Percentiles rank a stretch among this genome's conserved stretches.
Conservation (phyloP, 2,329 filamentous ascomycete genomes). For the Fusarium drepaniforme region DNA sequence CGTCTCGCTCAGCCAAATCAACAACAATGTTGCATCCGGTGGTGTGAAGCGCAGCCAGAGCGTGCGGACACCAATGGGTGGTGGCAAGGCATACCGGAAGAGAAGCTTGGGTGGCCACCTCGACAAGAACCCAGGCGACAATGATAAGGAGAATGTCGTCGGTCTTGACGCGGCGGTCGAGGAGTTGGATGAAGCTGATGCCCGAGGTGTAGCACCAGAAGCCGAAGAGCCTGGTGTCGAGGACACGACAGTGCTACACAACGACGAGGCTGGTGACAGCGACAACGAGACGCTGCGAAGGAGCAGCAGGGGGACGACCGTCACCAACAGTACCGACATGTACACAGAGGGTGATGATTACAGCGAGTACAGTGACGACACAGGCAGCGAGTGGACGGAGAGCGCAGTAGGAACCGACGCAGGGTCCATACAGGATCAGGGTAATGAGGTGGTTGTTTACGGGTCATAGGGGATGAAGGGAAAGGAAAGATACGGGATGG, state of each 20-base stretch:
- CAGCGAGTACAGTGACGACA: slow-evolving; percentile 57
- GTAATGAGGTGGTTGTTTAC: slow-evolving; percentile 52
- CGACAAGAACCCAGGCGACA: slow-evolving; percentile 63
- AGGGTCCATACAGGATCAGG: slow-evolving; percentile 46
- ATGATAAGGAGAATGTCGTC: slow-evolving; percentile 72
- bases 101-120: slow-evolving; percentile 73
- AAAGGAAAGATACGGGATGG: slow-evolving; percentile 4
- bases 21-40: slow-evolving; percentile 74
- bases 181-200: slow-evolving; percentile 57
- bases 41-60: slow-evolving; percentile 83
- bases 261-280: slow-evolving; percentile 53
- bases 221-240: slow-evolving; percentile 37
- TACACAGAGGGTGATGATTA: slow-evolving; percentile 54
- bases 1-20: slow-evolving; percentile 91
- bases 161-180: slow-evolving; percentile 73
- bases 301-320: slow-evolving; percentile 62
- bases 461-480: slow-evolving; percentile 38
- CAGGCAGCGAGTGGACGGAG: slow-evolving; percentile 63
- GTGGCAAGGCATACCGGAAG: slow-evolving; percentile 67
- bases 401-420: slow-evolving; percentile 51
- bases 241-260: slow-evolving; percentile 41
- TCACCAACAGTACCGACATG: slow-evolving; percentile 55
- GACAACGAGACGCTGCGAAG: slow-evolving; percentile 65
- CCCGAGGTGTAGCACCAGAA: slow-evolving; percentile 33
- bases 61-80: slow-evolving; percentile 70